Evolutionary conservation across 345 rosid genomes (phyloP).

Genomic region (Ceriops tagal): DNA sequence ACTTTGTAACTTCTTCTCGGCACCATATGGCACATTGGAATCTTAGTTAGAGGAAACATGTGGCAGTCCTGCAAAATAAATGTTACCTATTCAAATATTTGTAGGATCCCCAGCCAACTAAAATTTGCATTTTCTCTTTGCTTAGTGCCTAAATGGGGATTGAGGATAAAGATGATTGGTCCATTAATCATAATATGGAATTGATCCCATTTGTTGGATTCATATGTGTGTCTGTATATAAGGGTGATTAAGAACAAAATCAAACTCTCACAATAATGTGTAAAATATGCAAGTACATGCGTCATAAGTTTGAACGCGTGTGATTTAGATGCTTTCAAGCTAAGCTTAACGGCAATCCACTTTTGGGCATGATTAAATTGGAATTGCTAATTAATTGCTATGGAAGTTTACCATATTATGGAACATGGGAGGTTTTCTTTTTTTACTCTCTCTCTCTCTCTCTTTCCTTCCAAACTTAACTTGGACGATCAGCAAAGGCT

Average conservation of each 20-base stretch:
- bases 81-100: too few relatives aligned
- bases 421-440: neutral
- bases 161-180: neutral
- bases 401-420: too few relatives aligned
- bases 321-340: slow-evolving; percentile 1
- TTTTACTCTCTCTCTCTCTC: too few relatives aligned
- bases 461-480: slow-evolving; percentile 12
- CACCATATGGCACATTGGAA: too few relatives aligned
- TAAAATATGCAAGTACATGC: slow-evolving; percentile 8
- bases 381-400: neutral
- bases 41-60: too few relatives aligned
- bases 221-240: too few relatives aligned
- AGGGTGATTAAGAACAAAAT: slow-evolving; percentile 14
- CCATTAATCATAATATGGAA: neutral
- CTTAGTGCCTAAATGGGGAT: slow-evolving; percentile 2
- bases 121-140: neutral
- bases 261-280: slow-evolving; percentile 12
- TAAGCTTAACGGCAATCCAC: neutral
- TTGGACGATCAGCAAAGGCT: slow-evolving; percentile 43
- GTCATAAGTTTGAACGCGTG: slow-evolving; percentile 9
- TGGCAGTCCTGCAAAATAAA: too few relatives aligned
- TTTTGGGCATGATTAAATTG: neutral
- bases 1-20: too few relatives aligned
- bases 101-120: too few relatives aligned
- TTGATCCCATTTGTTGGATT: neutral